These are phyloP conservation scores for Isabelozyma rhagii DNA, from an alignment of 805 yeast species.

Conservation along the genomic window DNA sequence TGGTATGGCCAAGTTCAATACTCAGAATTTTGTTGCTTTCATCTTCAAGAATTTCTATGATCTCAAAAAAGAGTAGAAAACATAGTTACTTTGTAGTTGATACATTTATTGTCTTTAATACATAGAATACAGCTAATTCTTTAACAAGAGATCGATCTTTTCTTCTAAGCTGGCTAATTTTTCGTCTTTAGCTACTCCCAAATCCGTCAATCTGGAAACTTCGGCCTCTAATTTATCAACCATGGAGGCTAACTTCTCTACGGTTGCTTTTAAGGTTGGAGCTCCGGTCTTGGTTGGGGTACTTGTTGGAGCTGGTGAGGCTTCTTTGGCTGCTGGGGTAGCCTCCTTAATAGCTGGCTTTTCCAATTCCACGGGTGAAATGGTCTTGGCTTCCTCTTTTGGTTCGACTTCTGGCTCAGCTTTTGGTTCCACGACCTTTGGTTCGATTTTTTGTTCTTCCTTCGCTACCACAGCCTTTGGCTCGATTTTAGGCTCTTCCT, in stretches of 20 bases:
- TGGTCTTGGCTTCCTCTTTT: slow-evolving; percentile 1
- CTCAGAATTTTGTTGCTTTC: slow-evolving; percentile 63
- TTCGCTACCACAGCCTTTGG: slow-evolving; percentile 6
- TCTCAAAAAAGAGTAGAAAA: slow-evolving; percentile 26
- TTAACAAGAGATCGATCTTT: slow-evolving; percentile 55
- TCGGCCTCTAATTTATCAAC: slow-evolving; percentile 58
- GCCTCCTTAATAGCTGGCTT: slow-evolving; percentile 3
- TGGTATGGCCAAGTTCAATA: slow-evolving; percentile 65
- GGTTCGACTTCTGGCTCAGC: slow-evolving; percentile 6
- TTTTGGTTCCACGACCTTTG: slow-evolving; percentile 7
- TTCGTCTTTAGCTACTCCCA: slow-evolving; percentile 64
- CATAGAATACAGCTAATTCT: slow-evolving; percentile 22
- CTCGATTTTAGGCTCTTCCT: slow-evolving; percentile 7
- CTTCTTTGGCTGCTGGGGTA: slow-evolving; percentile 5
- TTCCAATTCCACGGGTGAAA: background rate
- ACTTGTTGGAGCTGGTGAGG: slow-evolving; percentile 6
- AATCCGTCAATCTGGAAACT: slow-evolving; percentile 46
- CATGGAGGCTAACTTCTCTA: slow-evolving; percentile 60
- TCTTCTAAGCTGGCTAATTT: slow-evolving; percentile 55
- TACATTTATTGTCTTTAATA: background rate
- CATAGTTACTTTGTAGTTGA: background rate
- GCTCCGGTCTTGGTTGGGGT: slow-evolving; percentile 33
- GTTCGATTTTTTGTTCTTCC: slow-evolving; percentile 1
- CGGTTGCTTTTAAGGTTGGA: slow-evolving; percentile 67
- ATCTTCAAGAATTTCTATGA: slow-evolving; percentile 77